These are phyloP conservation scores for Naganishia kalamii DNA, from an alignment of 768 basidiomycete genomes.

Conservation along the genomic window DNA sequence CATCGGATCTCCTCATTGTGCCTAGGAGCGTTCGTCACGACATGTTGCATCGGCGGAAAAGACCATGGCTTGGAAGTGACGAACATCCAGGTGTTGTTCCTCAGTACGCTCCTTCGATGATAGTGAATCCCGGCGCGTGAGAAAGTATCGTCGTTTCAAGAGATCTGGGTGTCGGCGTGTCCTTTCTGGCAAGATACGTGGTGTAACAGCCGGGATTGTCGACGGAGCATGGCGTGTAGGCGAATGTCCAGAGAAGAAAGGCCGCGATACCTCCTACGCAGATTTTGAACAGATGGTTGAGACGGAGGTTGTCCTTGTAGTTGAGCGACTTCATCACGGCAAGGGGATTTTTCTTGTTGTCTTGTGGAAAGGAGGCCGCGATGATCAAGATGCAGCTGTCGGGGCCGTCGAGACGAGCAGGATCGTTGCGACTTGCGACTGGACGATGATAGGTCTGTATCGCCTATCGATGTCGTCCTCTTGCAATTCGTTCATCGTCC, in stretches of 20 bases:
- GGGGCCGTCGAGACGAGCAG: neutral
- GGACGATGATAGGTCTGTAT: too few relatives aligned
- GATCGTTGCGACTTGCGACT: too few relatives aligned
- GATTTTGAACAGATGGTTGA: neutral
- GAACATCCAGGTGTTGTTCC: conserved; percentile 29
- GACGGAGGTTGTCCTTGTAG: neutral
- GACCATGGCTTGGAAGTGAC: conserved; percentile 31
- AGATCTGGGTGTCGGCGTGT: neutral
- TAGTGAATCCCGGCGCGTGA: conserved; percentile 31
- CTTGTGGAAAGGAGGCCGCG: too few relatives aligned
- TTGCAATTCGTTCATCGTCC: too few relatives aligned
- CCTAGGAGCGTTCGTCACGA: conserved; percentile 8
- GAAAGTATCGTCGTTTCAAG: conserved; percentile 18
- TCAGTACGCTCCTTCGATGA: conserved; percentile 33
- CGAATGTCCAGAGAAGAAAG: neutral
- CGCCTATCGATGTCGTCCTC: too few relatives aligned
- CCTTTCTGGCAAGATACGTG: neutral
- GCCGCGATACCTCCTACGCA: neutral
- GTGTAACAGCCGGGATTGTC: neutral
- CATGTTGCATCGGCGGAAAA: conserved; percentile 20
- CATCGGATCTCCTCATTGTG: neutral
- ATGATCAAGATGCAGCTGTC: too few relatives aligned
- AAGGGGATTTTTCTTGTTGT: too few relatives aligned
- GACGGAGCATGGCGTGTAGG: neutral
- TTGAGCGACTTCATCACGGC: neutral